A percentile compares a stretch with the other conserved stretches of the same genome.
Conservation (phyloP, 441 rosid species). For the Corymbia citriodora region DNA sequence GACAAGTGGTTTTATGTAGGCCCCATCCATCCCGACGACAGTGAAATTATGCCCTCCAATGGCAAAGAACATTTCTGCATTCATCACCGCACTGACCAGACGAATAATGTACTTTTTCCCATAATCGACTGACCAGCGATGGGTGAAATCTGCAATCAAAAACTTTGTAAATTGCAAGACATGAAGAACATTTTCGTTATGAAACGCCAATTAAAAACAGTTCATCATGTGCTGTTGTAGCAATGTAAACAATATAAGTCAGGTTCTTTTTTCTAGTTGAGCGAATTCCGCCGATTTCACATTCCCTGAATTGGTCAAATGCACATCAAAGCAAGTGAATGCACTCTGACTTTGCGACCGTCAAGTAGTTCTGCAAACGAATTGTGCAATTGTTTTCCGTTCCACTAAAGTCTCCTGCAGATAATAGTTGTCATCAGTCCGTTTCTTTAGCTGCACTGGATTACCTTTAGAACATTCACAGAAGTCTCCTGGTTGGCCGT, state of each 20-base stretch:
- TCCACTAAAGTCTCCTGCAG: not conserved
- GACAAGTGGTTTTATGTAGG: conserved; percentile 41
- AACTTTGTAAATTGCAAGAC: not conserved
- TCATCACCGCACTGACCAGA: conserved; percentile 9
- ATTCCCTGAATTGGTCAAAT: not conserved
- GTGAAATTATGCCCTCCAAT: conserved; percentile 19
- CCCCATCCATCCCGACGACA: conserved; percentile 53
- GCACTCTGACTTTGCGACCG: not conserved
- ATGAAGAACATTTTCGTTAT: not conserved
- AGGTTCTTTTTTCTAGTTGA: not conserved
- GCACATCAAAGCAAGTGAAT: not conserved
- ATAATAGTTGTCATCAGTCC: no score
- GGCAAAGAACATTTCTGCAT: conserved; percentile 12
- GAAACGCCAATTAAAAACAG: not conserved
- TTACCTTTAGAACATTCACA: not conserved
- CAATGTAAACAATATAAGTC: not conserved
- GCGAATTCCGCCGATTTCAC: not conserved
- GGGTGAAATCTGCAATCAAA: conserved; percentile 11
- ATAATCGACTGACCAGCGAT: conserved; percentile 6
- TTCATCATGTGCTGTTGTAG: not conserved
- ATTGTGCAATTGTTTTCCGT: not conserved
- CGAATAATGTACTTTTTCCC: conserved; percentile 17
- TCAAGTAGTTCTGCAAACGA: not conserved
- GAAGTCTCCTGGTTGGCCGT: conserved; percentile 1
- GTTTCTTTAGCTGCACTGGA: no score